Evolutionary conservation across 371 early-diverging fungal genomes (phyloP), one percentile per base, ranked within the genome.

Genomic region (Aphelidium insulamus): DNA sequence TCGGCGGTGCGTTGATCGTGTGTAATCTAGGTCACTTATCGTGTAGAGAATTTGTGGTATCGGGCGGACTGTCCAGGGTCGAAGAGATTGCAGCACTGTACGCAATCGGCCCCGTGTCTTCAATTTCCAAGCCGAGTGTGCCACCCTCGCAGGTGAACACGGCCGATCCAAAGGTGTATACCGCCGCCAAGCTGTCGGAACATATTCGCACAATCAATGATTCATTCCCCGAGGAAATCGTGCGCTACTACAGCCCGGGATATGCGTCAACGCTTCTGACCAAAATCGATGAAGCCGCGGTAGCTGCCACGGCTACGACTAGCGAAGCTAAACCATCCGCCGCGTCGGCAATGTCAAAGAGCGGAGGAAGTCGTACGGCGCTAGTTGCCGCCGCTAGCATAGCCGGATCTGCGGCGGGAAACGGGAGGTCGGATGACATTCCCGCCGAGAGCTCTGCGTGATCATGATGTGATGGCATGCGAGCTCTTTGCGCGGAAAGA

Each of bases 141-240:
- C 34, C 16, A 5, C 38, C 24, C 9, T 19, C 8, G 9, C 26
- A 9, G 36, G 24, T 15, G n/a, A 19, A 18, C 10, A 7, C 12
- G 7, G 28, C 8, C 22, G 29, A 32, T 2, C 1, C 24, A 4
- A 38, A 36, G 17, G 44, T 39, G 18, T 32, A 46, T 8, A 43
- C 40, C 21, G 60, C 55, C 7, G 50, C 56, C 21, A 62, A 62
- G 42, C 37, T 64, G 49, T 59, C 59, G 2, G 65, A 64, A 39
- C 40, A 44, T 17, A 52, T 64, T 22, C 28, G 59, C 11, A 48
- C 43, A 4, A 62, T 64, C 32, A 62, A 64, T 36, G 58, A 53
- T 36, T 61, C 59, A 33, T 64, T 57, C 32, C 65, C 65, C 2
- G 65, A 64, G 46, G 65, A 64, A 31, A 64, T 64, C 33, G 60